Conservation (phyloP, 805 yeast species). For the Starmera pachycereana region DNA sequence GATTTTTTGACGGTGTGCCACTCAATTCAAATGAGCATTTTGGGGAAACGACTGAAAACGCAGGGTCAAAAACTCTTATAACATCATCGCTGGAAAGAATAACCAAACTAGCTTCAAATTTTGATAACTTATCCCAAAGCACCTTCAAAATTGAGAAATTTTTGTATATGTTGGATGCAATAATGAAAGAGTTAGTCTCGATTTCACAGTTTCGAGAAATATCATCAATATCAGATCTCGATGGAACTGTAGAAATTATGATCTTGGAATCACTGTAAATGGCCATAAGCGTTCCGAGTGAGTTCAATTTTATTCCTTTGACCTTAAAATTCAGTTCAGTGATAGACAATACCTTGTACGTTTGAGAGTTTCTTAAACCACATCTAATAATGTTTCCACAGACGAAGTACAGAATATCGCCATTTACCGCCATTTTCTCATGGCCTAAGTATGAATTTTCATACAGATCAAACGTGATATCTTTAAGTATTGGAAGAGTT, state of each 20-base stretch:
- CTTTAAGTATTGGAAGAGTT: neutral
- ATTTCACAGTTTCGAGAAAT: neutral
- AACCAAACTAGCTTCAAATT: slow-evolving; percentile 32
- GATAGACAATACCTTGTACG: slow-evolving; percentile 7
- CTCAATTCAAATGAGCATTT: slow-evolving; percentile 11
- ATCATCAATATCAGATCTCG: slow-evolving; percentile 2
- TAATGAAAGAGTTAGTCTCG: slow-evolving; percentile 13
- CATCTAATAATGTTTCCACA: slow-evolving; percentile 10
- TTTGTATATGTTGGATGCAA: slow-evolving; percentile 18
- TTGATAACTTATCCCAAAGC: slow-evolving; percentile 35
- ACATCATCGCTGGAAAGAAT: slow-evolving; percentile 25
- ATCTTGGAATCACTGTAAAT: slow-evolving; percentile 24
- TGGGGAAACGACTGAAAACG: slow-evolving; percentile 18
- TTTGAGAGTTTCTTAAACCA: slow-evolving; percentile 1
- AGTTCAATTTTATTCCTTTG: slow-evolving; percentile 26
- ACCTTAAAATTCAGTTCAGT: slow-evolving; percentile 21
- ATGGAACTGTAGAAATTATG: slow-evolving; percentile 23
- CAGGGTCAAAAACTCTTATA: slow-evolving; percentile 27
- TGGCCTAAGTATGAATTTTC: neutral
- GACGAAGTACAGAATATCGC: slow-evolving; percentile 13
- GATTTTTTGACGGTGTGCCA: slow-evolving; percentile 7
- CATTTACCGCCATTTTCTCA: slow-evolving; percentile 6
- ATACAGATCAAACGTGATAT: neutral
- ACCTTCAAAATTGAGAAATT: slow-evolving; percentile 25
- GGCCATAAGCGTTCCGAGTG: slow-evolving; percentile 32